Conservation (phyloP, 2,329 filamentous ascomycete species). For the Mycosphaerella sp. region DNA sequence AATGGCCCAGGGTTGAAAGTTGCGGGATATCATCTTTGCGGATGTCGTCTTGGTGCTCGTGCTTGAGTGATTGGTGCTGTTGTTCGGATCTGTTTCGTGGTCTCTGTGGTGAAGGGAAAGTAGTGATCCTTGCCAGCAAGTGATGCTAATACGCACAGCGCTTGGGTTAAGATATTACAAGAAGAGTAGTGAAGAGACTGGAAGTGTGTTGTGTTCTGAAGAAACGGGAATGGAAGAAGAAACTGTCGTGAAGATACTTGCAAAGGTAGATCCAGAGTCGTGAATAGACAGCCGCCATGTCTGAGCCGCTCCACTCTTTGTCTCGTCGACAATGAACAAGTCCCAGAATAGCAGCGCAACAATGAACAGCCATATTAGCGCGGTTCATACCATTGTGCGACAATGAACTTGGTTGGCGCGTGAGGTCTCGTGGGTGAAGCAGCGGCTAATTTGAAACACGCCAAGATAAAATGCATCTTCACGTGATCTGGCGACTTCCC, state of each 20-base stretch:
- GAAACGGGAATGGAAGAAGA: conserved; percentile 7
- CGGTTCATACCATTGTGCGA: conserved; percentile 5
- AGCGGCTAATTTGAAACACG: conserved; percentile 9
- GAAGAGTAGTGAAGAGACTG: background rate
- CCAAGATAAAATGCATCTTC: background rate
- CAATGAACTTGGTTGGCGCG: background rate
- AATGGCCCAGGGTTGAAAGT: conserved; percentile 20
- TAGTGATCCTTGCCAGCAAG: conserved; percentile 11
- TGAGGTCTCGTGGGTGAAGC: conserved; percentile 2
- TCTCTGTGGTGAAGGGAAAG: background rate
- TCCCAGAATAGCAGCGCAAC: conserved; percentile 7
- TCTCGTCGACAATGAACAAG: conserved; percentile 1
- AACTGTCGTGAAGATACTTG: conserved; percentile 1
- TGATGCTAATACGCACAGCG: conserved; percentile 4
- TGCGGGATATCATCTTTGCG: conserved; percentile 8
- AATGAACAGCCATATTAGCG: conserved; percentile 1
- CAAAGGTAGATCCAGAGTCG: background rate
- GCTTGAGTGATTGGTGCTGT: background rate
- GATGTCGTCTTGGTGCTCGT: background rate
- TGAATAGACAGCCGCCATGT: background rate
- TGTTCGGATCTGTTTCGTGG: background rate
- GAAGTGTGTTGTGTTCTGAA: conserved; percentile 1
- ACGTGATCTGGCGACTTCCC: background rate
- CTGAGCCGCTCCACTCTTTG: background rate
- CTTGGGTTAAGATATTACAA: background rate